phyloP scores from a whole-genome alignment of 306 rosid species.

The Trifolium dubium region DNA sequence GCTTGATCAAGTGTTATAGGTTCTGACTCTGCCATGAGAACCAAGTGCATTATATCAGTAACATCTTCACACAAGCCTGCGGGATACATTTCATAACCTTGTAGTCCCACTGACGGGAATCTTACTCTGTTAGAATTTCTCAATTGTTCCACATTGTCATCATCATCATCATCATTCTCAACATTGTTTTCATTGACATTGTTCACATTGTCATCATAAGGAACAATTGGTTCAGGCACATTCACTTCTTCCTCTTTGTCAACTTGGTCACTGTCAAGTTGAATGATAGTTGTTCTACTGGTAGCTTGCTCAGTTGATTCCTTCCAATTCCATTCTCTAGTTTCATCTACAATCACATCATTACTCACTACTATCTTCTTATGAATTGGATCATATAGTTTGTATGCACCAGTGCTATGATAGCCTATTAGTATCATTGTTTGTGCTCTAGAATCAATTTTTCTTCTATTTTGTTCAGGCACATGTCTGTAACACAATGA shows the following conservation, averaged over 20 bases:
- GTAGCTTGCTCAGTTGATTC: background rate
- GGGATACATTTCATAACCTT: background rate
- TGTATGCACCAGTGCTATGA: background rate
- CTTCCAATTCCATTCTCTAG: background rate
- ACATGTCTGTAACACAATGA: too few relatives aligned
- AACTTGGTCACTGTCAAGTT: background rate
- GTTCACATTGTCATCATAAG: background rate
- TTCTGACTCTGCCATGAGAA: too few relatives aligned
- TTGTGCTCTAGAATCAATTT: too few relatives aligned
- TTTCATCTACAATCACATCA: background rate
- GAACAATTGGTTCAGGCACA: background rate
- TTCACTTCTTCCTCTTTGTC: background rate
- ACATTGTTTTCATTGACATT: too few relatives aligned
- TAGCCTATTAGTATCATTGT: background rate
- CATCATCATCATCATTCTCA: background rate
- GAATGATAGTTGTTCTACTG: too few relatives aligned
- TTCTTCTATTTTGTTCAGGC: too few relatives aligned
- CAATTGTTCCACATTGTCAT: background rate
- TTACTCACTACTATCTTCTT: background rate
- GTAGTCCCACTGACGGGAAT: background rate
- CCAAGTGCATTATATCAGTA: background rate
- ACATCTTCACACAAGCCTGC: slow-evolving; percentile 3
- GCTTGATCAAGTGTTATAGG: too few relatives aligned
- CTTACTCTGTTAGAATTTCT: background rate
- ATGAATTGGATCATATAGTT: background rate